Evolutionary conservation across 495 filamentous ascomycete genomes (phyloP).

Genomic region (Gamarada debralockiae): DNA sequence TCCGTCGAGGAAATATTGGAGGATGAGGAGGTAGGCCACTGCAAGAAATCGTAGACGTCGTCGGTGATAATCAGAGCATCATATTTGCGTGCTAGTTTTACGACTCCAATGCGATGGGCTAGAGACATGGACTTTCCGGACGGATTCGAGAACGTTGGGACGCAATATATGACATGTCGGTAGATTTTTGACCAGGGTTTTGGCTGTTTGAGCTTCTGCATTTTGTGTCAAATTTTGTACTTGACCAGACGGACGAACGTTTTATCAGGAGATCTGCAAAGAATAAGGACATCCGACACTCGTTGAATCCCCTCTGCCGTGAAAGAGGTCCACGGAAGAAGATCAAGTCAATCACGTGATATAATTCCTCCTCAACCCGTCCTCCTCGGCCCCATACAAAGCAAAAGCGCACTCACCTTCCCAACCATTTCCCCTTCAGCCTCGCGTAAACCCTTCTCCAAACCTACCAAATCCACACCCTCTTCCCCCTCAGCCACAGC

Average conservation of each 20-base stretch:
- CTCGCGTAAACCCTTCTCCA: slow-evolving; percentile 33
- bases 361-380: no score
- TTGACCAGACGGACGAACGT: no score
- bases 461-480: slow-evolving; percentile 60
- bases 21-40: slow-evolving; percentile 49
- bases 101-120: slow-evolving; percentile 53
- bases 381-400: no score
- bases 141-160: slow-evolving; percentile 81
- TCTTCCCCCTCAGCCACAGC: slow-evolving; percentile 71
- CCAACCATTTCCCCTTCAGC: slow-evolving; percentile 13
- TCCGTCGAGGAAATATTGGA: slow-evolving; percentile 17
- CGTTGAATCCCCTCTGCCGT: no score
- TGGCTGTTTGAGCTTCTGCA: slow-evolving; percentile 29
- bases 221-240: no score
- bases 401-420: slow-evolving; percentile 13
- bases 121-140: slow-evolving; percentile 70
- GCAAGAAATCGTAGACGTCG: slow-evolving; percentile 88
- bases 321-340: no score
- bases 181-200: slow-evolving; percentile 60
- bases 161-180: slow-evolving; percentile 77
- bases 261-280: no score
- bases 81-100: slow-evolving; percentile 63
- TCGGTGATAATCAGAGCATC: slow-evolving; percentile 80
- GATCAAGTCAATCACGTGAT: no score
- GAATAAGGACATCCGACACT: no score